Percentiles rank a stretch among this genome's conserved stretches.
phyloP scores from a whole-genome alignment of 805 yeast species.

The Ogataea paraovalis region DNA sequence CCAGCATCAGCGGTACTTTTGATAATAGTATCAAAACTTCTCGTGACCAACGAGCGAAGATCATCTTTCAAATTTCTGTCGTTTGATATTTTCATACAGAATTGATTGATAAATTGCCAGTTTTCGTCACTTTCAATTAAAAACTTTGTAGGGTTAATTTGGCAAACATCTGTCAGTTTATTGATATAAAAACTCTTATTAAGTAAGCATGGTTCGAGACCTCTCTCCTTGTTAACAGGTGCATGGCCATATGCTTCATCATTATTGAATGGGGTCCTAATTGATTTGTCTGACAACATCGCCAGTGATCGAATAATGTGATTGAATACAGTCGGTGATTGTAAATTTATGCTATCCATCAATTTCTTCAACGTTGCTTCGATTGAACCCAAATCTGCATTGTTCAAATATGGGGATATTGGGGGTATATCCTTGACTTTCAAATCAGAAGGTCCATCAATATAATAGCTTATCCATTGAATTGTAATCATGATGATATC shows the following conservation, averaged over 20 bases:
- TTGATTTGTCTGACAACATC: slow-evolving; percentile 34
- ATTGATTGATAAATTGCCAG: slow-evolving; percentile 47
- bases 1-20: slow-evolving; percentile 39
- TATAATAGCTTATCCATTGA: slow-evolving; percentile 73
- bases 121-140: slow-evolving; percentile 37
- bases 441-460: slow-evolving; percentile 55
- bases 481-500: slow-evolving; percentile 52
- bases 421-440: slow-evolving; percentile 40
- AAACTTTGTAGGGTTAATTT: slow-evolving; percentile 50
- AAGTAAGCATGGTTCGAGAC: slow-evolving; percentile 42
- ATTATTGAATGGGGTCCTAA: slow-evolving; percentile 5
- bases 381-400: slow-evolving; percentile 47
- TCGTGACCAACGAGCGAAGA: slow-evolving; percentile 44
- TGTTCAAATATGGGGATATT: slow-evolving; percentile 37
- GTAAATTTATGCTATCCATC: slow-evolving; percentile 56
- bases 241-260: slow-evolving; percentile 10
- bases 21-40: slow-evolving; percentile 50
- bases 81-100: slow-evolving; percentile 42
- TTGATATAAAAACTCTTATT: slow-evolving; percentile 54
- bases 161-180: slow-evolving; percentile 48
- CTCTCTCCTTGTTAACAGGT: slow-evolving; percentile 19
- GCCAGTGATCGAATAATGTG: slow-evolving; percentile 46
- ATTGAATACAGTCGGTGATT: slow-evolving; percentile 46
- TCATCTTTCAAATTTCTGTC: slow-evolving; percentile 40
- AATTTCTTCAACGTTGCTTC: slow-evolving; percentile 57